Evolutionary conservation across 495 filamentous ascomycete genomes (phyloP).

Genomic region (Aspergillus ellipticus): DNA sequence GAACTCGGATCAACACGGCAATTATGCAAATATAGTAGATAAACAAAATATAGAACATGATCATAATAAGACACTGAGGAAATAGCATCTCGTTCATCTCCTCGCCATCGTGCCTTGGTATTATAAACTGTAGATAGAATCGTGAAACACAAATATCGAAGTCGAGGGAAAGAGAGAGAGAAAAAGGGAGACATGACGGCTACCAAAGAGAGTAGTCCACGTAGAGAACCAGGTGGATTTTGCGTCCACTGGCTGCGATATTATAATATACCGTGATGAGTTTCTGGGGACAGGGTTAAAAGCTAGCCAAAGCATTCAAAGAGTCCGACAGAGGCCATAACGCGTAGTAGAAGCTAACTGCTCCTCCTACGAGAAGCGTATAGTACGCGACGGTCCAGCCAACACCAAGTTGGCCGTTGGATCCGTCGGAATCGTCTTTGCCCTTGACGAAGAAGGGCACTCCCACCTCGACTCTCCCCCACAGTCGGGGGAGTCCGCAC

Average conservation of each 20-base stretch:
- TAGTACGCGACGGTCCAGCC: constrained; percentile 80
- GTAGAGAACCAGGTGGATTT: neutral
- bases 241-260: neutral
- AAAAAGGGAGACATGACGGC: too few relatives aligned
- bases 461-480: constrained; percentile 64
- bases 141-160: too few relatives aligned
- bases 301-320: constrained; percentile 35
- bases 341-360: constrained; percentile 60
- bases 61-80: too few relatives aligned
- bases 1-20: too few relatives aligned
- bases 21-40: too few relatives aligned
- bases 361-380: constrained; percentile 64
- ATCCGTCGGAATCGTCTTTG: constrained; percentile 39
- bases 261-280: neutral
- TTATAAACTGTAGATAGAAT: too few relatives aligned
- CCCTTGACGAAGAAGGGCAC: constrained; percentile 29
- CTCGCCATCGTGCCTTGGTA: too few relatives aligned
- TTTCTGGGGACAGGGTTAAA: neutral
- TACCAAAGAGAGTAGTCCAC: neutral
- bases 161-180: too few relatives aligned
- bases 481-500: constrained; percentile 82
- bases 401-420: constrained; percentile 32
- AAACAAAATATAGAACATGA: too few relatives aligned
- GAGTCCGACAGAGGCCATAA: constrained; percentile 73
- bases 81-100: too few relatives aligned